Base-by-base conservation (phyloP, 2,329 filamentous ascomycete genomes). In the Ophiocordyceps camponoti-leonardi region DNA sequence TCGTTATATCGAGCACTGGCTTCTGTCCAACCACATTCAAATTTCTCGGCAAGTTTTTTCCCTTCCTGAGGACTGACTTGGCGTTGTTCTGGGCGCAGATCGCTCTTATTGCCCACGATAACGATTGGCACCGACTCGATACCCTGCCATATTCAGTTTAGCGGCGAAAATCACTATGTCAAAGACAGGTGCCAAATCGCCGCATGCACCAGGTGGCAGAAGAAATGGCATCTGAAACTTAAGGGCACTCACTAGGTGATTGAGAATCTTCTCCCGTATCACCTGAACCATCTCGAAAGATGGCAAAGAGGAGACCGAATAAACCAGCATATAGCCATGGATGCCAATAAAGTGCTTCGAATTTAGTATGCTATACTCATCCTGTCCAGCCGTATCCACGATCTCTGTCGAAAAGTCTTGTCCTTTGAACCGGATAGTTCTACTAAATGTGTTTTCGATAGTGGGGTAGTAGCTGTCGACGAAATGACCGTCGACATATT, bases 321-420 rank as follows among this genome's bases (percentile, higher is more conserved):
- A 98, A 43, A 95, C 90, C 49, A 98, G 82, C 76, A 98, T 87
- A 65, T 96, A 98, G 47, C 92, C 92, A 68, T 98, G 92, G 53
- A 96, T 96, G 51, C 92, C 92, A 62, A 98, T 96, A 58, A 96
- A 96, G 62, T 96, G 90, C 69, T 96, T 96, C 50, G 86, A 94
- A 66, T 95, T 96, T 50, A 98, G 73, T 52, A 96, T 95, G 60
- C 86, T 94, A 71, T 98, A 98, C 66, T 98, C 92, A 70, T 98
- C 92, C 82, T 94, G 88, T 49, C 92, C 92, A 45, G 92, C 92
- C 26, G 92, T 98, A 62, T 98, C 92, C 62, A 98, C 92, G 57
- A 98, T 96, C 68, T 98, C 92, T 13, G 88, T 94, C 44, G 85
- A 80, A 64, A 81, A 98, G 53, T 96, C 92, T 64, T 95, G 86